These are phyloP conservation scores for Zalerion maritima DNA, from an alignment of 495 filamentous ascomycete species.

Conservation along the genomic window DNA sequence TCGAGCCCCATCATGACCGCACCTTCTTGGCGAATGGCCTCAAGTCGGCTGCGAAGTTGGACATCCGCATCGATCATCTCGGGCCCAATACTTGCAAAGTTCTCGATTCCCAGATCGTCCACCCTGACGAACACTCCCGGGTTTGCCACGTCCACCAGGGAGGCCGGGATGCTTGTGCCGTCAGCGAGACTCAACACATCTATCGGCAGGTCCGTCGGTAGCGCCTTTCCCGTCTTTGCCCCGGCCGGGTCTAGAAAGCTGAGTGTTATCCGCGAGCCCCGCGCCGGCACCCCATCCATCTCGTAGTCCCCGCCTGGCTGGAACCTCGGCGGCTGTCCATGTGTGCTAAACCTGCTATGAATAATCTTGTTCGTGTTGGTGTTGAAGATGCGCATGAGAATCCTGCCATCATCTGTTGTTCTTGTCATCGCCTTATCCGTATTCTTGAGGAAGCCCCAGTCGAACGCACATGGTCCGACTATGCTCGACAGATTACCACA, in stretches of 20 bases:
- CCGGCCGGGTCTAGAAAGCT: conserved; percentile 54
- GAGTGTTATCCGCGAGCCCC: conserved; percentile 38
- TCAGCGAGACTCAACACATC: conserved; percentile 38
- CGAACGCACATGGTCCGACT: conserved; percentile 51
- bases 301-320: conserved; percentile 37
- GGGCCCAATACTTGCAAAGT: conserved; percentile 31
- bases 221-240: conserved; percentile 46
- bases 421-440: no score
- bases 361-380: conserved; percentile 35
- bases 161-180: conserved; percentile 36
- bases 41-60: conserved; percentile 34
- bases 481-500: conserved; percentile 61
- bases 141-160: conserved; percentile 45
- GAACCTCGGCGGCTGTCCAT: conserved; percentile 28
- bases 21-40: conserved; percentile 45
- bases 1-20: conserved; percentile 50
- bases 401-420: conserved; percentile 21
- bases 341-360: conserved; percentile 30
- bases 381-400: conserved; percentile 26
- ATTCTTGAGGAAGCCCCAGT: conserved; percentile 33
- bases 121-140: conserved; percentile 51
- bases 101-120: conserved; percentile 30
- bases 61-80: conserved; percentile 34
- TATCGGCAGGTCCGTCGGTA: conserved; percentile 46
- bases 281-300: conserved; percentile 56